Evolutionary conservation across 2,329 filamentous ascomycete species (phyloP).

Genomic region (Botryotinia convoluta): DNA sequence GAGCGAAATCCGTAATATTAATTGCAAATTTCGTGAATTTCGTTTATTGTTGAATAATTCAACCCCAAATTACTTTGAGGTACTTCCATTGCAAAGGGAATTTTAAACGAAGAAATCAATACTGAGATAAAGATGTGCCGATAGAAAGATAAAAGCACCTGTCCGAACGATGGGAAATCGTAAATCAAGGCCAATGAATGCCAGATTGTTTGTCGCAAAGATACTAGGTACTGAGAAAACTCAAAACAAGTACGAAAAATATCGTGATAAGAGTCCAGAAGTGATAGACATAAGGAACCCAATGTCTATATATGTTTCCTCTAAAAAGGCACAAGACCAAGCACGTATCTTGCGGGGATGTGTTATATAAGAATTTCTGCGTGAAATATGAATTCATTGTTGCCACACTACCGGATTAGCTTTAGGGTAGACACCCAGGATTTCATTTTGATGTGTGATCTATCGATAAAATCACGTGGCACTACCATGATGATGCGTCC

Average conservation of each 20-base stretch:
- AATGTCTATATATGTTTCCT: neutral
- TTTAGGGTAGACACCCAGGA: neutral
- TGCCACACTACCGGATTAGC: neutral
- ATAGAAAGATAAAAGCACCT: neutral
- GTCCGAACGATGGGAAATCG: neutral
- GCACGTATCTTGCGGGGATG: neutral
- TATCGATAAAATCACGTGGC: neutral
- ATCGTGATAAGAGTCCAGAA: neutral
- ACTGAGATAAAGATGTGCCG: neutral
- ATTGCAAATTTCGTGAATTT: neutral
- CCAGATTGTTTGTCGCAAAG: neutral
- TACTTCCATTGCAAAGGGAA: neutral
- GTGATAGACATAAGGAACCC: neutral
- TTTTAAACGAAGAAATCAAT: neutral
- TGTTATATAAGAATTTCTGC: neutral
- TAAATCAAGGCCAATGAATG: neutral
- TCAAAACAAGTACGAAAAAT: neutral
- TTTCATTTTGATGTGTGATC: neutral
- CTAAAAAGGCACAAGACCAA: neutral
- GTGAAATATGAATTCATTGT: neutral
- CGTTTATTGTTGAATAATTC: neutral
- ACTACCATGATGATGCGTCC: neutral
- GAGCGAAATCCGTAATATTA: neutral
- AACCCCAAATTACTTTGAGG: neutral
- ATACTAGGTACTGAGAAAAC: neutral